Base-by-base conservation (phyloP, 129 eudicot genomes). In the Glebionis coronaria region DNA sequence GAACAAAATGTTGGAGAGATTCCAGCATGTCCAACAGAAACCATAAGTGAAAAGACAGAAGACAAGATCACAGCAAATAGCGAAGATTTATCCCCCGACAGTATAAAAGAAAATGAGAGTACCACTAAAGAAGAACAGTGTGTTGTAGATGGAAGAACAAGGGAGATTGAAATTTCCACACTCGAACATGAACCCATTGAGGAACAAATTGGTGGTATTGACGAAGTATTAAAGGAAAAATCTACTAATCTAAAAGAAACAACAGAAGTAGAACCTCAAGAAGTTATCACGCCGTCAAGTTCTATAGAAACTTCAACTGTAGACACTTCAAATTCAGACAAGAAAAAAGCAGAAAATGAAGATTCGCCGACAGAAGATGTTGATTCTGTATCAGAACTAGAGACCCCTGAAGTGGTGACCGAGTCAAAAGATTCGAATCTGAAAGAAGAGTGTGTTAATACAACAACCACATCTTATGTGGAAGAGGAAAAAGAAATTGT, bases 181-280 rank as follows among this genome's bases (percentile, higher is more conserved):
- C 61, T 50, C 44, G 65, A 70, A 58, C 59, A 69, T 50, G 77
- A 62, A 28, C 54, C 66, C 13, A 46, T 47, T 72, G 68, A 67
- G 50, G 77, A 63, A 44, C 53, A 65, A 8, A 75, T 28, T 52
- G 65, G 45, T 31, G 18, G 50, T 70, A 57, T 45, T 62, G 67
- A 73, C 69, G 71, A 77, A 50, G 67, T 29, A 69, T 66, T 60
- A 67, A 55, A 42, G 42, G 73, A 79, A 57, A 72, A 67, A 18
- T 4, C 35, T 44, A 56, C 4, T 13, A 29, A 20, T 63, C 44
- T 13, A 79, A 80, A 56, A 14, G 81, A 79, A 65, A 47, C 83
- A 12, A 67, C 67, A 57, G 12, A 76, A 54, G 20, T 72, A 68
- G 77, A 70, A 67, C 60, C 76, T 50, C 69, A 69, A 50, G 76